These are phyloP conservation scores for Apiospora rasikravindrae DNA, from an alignment of 2,329 filamentous ascomycete genomes.

Conservation along the genomic window DNA sequence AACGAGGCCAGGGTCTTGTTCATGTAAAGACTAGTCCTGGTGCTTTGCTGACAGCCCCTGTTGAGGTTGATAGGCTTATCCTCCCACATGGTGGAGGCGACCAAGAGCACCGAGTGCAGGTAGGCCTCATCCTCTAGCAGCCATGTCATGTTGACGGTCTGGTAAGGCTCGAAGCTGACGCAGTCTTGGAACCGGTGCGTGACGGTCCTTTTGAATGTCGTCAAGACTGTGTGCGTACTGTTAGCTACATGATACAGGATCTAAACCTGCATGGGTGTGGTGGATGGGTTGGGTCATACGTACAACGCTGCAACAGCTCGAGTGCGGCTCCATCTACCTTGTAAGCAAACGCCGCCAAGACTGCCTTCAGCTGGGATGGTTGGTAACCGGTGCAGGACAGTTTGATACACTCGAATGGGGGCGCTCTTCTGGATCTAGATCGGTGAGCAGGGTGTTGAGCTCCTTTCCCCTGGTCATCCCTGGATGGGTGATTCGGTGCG, in stretches of 20 bases:
- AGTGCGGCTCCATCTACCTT: not conserved
- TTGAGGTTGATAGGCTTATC: not conserved
- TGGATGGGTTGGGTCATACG: not conserved
- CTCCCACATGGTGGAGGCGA: not conserved
- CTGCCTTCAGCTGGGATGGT: not conserved
- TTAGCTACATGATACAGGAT: not conserved
- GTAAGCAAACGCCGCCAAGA: not conserved
- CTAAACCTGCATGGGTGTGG: too few relatives aligned
- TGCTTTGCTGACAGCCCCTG: not conserved
- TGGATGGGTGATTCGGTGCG: not conserved
- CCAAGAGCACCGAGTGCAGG: not conserved
- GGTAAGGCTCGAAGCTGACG: not conserved
- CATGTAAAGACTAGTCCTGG: not conserved
- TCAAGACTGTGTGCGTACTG: not conserved
- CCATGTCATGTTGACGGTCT: conserved; percentile 1
- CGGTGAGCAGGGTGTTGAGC: not conserved
- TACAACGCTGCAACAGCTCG: not conserved
- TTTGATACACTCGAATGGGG: not conserved
- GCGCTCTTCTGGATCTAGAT: not conserved
- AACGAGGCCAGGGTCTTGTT: not conserved
- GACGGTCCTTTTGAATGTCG: not conserved
- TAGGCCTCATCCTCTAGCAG: not conserved
- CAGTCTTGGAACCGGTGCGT: not conserved
- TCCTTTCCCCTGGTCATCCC: not conserved
- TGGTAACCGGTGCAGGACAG: not conserved